These are phyloP conservation scores for Penicillium bialowiezense DNA, from an alignment of 495 filamentous ascomycete genomes.

Conservation along the genomic window DNA sequence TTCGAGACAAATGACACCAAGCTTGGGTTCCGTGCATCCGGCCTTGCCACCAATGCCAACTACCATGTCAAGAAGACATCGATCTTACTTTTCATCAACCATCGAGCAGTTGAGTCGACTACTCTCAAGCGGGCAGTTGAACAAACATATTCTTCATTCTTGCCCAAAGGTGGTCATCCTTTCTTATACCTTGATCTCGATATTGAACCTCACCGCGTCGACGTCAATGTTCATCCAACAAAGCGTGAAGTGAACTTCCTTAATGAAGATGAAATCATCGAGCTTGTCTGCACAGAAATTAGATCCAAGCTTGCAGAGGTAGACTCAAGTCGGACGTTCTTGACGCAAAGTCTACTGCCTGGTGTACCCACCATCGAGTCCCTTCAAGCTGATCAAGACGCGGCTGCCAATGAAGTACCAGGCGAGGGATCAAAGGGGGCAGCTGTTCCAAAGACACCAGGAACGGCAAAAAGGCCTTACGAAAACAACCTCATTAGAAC, in stretches of 20 bases:
- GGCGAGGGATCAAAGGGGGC: slow-evolving; percentile 5
- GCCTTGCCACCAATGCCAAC: slow-evolving; percentile 89
- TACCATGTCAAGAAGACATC: slow-evolving; percentile 90
- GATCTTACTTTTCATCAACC: slow-evolving; percentile 93
- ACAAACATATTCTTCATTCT: slow-evolving; percentile 83
- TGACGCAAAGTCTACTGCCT: slow-evolving; percentile 87
- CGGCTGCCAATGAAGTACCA: slow-evolving; percentile 9
- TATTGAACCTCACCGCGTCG: slow-evolving; percentile 88
- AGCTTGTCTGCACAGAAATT: slow-evolving; percentile 79
- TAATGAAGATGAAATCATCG: slow-evolving; percentile 96
- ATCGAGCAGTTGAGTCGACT: slow-evolving; percentile 91
- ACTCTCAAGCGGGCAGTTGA: slow-evolving; percentile 87
- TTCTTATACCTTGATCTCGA: slow-evolving; percentile 92
- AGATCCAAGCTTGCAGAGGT: slow-evolving; percentile 78
- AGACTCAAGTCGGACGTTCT: slow-evolving; percentile 91
- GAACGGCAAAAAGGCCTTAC: slow-evolving; percentile 60
- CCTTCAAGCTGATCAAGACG: slow-evolving; percentile 15
- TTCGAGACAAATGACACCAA: slow-evolving; percentile 70
- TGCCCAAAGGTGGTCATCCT: slow-evolving; percentile 93
- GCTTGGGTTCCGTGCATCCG: slow-evolving; percentile 79
- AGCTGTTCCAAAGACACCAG: slow-evolving; percentile 35
- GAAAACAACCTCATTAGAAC: slow-evolving; percentile 91
- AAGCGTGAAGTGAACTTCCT: slow-evolving; percentile 98
- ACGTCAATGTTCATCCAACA: slow-evolving; percentile 97
- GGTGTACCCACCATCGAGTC: slow-evolving; percentile 45